phyloP scores from a whole-genome alignment of 2,329 filamentous ascomycete species.

The Dothideomycetes sp. region DNA sequence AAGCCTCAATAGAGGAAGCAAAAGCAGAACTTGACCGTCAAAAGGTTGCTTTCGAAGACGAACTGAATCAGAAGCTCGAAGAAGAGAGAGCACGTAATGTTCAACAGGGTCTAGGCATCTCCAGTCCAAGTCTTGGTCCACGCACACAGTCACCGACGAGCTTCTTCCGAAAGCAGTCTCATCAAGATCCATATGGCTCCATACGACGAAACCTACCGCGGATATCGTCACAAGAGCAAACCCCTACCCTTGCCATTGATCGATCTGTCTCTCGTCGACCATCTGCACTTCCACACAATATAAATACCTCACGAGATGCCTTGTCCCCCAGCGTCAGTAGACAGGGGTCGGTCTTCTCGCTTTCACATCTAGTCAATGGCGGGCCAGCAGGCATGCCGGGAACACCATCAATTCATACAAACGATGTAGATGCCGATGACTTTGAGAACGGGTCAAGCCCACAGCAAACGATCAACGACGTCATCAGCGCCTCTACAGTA shows the following conservation, averaged over 20 bases:
- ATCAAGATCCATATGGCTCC: constrained; percentile 28
- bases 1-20: constrained; percentile 54
- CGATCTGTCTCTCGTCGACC: constrained; percentile 28
- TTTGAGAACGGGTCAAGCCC: constrained; percentile 51
- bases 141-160: constrained; percentile 30
- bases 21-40: constrained; percentile 49
- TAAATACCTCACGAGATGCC: constrained; percentile 15
- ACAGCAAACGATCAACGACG: constrained; percentile 56
- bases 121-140: constrained; percentile 1
- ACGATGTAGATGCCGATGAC: constrained; percentile 46
- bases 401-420: constrained; percentile 40
- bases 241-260: constrained; percentile 17
- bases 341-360: constrained; percentile 38
- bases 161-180: constrained; percentile 32
- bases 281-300: constrained; percentile 18
- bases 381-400: constrained; percentile 23
- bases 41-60: constrained; percentile 49
- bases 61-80: constrained; percentile 50
- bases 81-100: constrained; percentile 48
- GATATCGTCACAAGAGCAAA: constrained; percentile 10
- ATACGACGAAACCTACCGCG: constrained; percentile 13
- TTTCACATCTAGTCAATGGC: constrained; percentile 28
- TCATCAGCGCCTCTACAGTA: constrained; percentile 56
- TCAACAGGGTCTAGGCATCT: constrained; percentile 18
- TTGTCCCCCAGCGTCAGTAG: constrained; percentile 27